Evolutionary conservation across 805 yeast species (phyloP).

Genomic region (Yarrowia deformans): DNA sequence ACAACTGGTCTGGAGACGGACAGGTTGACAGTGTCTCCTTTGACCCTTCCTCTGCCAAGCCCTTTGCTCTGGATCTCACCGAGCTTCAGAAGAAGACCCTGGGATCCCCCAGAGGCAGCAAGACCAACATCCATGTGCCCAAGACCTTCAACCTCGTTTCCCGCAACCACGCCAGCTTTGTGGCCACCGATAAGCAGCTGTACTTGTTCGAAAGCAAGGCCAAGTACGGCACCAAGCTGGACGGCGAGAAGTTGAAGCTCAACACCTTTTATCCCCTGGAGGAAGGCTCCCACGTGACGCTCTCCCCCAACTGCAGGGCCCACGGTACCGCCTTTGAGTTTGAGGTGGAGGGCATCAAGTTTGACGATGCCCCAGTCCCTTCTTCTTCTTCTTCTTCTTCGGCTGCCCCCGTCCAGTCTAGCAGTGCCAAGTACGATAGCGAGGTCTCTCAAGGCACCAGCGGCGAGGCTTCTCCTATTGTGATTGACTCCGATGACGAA

Average conservation of each 20-base stretch:
- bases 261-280: background rate
- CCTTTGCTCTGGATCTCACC: background rate
- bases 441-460: background rate
- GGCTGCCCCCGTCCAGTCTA: background rate
- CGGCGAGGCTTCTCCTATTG: slow-evolving; percentile 2
- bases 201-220: slow-evolving; percentile 15
- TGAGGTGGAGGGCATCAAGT: background rate
- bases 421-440: background rate
- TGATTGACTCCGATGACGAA: background rate
- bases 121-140: slow-evolving; percentile 17
- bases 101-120: background rate
- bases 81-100: background rate
- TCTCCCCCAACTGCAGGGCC: slow-evolving; percentile 6
- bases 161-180: slow-evolving; percentile 11
- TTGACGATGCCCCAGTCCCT: background rate
- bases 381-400: background rate
- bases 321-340: slow-evolving; percentile 5
- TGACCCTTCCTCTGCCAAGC: background rate
- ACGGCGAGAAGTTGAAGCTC: background rate
- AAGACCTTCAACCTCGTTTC: slow-evolving; percentile 2
- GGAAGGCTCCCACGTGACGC: slow-evolving; percentile 1
- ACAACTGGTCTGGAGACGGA: background rate
- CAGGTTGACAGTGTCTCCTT: background rate
- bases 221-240: slow-evolving; percentile 22
- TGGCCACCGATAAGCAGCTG: slow-evolving; percentile 11